These are phyloP conservation scores for Ascochyta viciae-villosae DNA, from an alignment of 2,329 filamentous ascomycete species.

Conservation along the genomic window DNA sequence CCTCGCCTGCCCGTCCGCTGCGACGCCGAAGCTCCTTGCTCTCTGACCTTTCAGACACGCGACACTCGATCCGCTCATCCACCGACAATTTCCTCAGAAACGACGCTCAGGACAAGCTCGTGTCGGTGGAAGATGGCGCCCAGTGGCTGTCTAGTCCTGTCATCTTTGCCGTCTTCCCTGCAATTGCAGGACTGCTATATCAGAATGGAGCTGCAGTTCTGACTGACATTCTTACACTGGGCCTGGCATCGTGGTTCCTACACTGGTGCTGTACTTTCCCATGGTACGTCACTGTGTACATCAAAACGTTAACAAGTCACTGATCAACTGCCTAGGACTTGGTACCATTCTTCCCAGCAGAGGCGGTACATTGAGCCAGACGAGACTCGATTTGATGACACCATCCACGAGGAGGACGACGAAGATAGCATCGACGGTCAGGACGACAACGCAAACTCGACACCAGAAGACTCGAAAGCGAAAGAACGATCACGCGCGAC, in stretches of 20 bases:
- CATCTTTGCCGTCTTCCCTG: conserved; percentile 82
- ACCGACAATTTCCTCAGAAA: conserved; percentile 69
- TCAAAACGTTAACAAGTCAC: neutral
- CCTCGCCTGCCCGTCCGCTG: conserved; percentile 24
- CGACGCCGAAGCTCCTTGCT: conserved; percentile 78
- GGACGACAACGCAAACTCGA: conserved; percentile 17
- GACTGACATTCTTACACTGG: conserved; percentile 83
- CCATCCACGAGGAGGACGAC: conserved; percentile 43
- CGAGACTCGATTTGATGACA: conserved; percentile 26
- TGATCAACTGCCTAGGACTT: conserved; percentile 51
- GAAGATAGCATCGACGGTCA: conserved; percentile 27
- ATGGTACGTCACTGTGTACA: conserved; percentile 64
- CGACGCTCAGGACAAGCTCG: conserved; percentile 37
- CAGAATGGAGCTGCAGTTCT: conserved; percentile 82
- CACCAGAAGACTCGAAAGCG: conserved; percentile 17
- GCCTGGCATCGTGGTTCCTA: conserved; percentile 81
- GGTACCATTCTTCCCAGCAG: conserved; percentile 60
- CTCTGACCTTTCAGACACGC: conserved; percentile 77
- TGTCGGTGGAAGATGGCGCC: conserved; percentile 62
- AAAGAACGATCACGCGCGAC: conserved; percentile 2
- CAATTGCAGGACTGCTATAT: conserved; percentile 83
- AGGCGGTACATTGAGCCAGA: conserved; percentile 35
- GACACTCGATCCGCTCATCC: conserved; percentile 68
- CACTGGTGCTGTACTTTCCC: conserved; percentile 92
- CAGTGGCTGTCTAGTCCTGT: conserved; percentile 83